Base-by-base conservation (phyloP, 2,329 filamentous ascomycete genomes). In the Fusarium odoratissimum region DNA sequence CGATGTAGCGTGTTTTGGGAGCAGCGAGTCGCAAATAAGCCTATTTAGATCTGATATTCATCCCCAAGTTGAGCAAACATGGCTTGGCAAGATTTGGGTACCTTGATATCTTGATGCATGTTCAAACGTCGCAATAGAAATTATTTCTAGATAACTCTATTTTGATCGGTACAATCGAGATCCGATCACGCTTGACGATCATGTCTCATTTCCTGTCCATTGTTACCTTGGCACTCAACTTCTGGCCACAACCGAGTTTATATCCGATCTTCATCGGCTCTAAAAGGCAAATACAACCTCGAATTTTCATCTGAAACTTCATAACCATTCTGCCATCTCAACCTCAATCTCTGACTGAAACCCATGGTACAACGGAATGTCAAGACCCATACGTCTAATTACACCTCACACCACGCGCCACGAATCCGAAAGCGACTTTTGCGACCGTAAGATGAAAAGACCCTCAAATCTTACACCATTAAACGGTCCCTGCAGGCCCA, bases 161-260 rank as follows among this genome's bases (percentile, higher is more conserved):
- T 45, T 54, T 45, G 19, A 44, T 75, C 68, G 68, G 64, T 45
- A 28, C n/a, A 76, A 76, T 71, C 64, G 71, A 71, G 71, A 71
- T 76, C 72, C 64, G 71, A 75, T 65, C 62, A 55, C 44, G 60
- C 54, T 63, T 66, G 49, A 48, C 41, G 38, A 38, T 58, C 60
- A 59, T 28, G 52, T 59, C 38, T 44, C 37, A 60, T 35, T 63
- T 54, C 55, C n/a, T n/a, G 37, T 10, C n/a, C 23, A 31, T 51
- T 59, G 37, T 42, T 52, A 62, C 48, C 64, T 55, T 62, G 55
- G 41, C 41, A 7, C 31, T 25, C 25, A 25, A 25, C 25, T 38
- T 14, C 35, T 44, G 51, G 8, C 30, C 30, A 31, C 57, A 42
- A 63, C 60, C 54, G 38, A 46, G 28, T 52, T 49, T 25, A 37